These are phyloP conservation scores for Leccinum obscurum DNA, from an alignment of 768 basidiomycete species.

Conservation along the genomic window DNA sequence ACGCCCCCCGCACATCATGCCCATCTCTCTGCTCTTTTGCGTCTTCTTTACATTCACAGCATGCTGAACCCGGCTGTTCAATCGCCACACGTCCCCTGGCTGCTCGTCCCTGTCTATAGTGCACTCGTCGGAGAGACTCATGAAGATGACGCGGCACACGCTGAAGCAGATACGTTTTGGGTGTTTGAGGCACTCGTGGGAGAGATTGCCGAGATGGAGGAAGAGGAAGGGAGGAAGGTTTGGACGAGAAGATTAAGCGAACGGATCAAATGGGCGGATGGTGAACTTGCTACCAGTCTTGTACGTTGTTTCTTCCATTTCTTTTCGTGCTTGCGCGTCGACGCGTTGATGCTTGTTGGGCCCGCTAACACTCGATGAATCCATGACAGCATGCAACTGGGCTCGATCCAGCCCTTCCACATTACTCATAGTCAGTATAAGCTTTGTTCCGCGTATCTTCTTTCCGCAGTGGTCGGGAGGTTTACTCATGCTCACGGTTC, in stretches of 20 bases:
- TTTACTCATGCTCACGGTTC: background rate
- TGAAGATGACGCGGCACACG: conserved; percentile 58
- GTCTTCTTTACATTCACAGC: conserved; percentile 70
- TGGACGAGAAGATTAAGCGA: conserved; percentile 69
- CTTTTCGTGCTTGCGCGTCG: background rate
- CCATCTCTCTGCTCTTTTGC: conserved; percentile 64
- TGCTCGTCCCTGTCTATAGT: conserved; percentile 69
- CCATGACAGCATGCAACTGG: conserved; percentile 55
- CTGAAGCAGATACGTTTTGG: conserved; percentile 84
- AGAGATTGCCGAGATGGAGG: conserved; percentile 73
- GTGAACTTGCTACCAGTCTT: conserved; percentile 57
- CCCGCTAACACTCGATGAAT: background rate
- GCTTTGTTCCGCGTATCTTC: background rate
- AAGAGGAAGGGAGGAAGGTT: conserved; percentile 56
- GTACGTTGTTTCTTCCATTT: conserved; percentile 35
- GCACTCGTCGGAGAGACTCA: conserved; percentile 63
- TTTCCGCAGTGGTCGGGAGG: background rate
- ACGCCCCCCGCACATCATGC: conserved; percentile 52
- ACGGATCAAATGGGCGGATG: conserved; percentile 60
- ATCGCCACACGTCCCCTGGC: conserved; percentile 66
- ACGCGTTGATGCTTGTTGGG: background rate
- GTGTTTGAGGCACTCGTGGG: conserved; percentile 71
- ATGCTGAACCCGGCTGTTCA: conserved; percentile 70
- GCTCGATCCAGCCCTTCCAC: conserved; percentile 68
- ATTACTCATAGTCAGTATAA: conserved; percentile 73